Evolutionary conservation across 257 asterid species (phyloP).

Genomic region (Rubia yunnanensis): DNA sequence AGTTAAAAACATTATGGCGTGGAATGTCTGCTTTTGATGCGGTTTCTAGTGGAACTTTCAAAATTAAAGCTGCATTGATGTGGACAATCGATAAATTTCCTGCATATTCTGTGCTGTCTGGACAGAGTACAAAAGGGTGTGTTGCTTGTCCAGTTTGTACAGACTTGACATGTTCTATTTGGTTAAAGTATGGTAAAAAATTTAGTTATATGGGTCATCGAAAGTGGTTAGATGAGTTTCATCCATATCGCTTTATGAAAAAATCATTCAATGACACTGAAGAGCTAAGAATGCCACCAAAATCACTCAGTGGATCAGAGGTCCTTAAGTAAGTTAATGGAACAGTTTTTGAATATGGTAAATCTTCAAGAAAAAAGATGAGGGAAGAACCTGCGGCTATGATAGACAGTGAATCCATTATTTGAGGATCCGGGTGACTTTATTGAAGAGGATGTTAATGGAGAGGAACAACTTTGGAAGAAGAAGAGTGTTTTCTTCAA

Average conservation of each 20-base stretch:
- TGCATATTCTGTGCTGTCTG: not conserved
- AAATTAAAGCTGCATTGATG: not conserved
- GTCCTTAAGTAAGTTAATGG: not conserved
- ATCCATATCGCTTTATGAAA: not conserved
- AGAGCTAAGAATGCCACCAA: not conserved
- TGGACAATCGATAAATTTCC: not conserved
- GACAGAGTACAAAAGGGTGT: not conserved
- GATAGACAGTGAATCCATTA: not conserved
- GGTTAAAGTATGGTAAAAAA: not conserved
- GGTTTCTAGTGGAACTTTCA: not conserved
- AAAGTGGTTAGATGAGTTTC: not conserved
- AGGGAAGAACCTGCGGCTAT: not conserved
- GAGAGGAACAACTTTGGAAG: not conserved
- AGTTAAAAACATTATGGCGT: not conserved
- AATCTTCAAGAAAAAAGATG: not conserved
- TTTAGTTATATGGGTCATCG: not conserved
- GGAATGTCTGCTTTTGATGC: not conserved
- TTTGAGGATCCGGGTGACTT: not conserved
- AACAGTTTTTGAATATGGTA: not conserved
- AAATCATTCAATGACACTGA: not conserved
- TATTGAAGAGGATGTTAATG: not conserved
- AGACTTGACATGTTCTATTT: not conserved
- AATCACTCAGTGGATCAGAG: not conserved
- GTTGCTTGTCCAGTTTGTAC: not conserved
- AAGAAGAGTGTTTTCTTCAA: not conserved